Evolutionary conservation across 805 yeast genomes (phyloP).

Genomic region (Lipomyces yamanashiensis): DNA sequence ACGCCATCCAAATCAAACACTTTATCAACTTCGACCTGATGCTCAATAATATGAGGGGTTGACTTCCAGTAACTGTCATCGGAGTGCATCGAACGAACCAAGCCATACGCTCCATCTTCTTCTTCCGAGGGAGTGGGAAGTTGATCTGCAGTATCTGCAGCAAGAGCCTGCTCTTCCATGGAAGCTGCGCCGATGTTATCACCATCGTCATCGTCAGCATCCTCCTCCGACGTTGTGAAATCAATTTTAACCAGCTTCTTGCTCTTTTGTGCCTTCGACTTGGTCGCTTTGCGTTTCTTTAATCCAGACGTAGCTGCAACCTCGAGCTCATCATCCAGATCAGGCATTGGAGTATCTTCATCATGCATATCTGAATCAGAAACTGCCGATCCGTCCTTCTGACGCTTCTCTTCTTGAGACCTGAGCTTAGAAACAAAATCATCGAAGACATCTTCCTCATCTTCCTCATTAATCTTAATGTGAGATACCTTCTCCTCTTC

Average conservation of each 20-base stretch:
- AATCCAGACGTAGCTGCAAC: not conserved
- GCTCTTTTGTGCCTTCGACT: conserved; percentile 2
- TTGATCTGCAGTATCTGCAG: conserved; percentile 8
- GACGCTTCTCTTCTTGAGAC: not conserved
- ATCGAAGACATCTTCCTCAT: conserved; percentile 9
- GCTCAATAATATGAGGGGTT: conserved; percentile 13
- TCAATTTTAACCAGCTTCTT: conserved; percentile 21
- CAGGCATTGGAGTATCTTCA: conserved; percentile 8
- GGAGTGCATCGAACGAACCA: not conserved
- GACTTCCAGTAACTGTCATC: conserved; percentile 33
- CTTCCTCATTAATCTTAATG: conserved; percentile 11
- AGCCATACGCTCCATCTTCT: conserved; percentile 9
- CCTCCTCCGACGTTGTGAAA: conserved; percentile 38
- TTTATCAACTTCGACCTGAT: conserved; percentile 46
- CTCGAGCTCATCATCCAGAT: conserved; percentile 9
- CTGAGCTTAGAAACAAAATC: not conserved
- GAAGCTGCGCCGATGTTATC: not conserved
- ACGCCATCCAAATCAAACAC: conserved; percentile 54
- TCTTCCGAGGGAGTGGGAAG: conserved; percentile 29
- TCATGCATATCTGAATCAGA: conserved; percentile 9
- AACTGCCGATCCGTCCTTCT: not conserved
- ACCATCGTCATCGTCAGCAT: conserved; percentile 37
- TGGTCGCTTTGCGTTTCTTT: conserved; percentile 19
- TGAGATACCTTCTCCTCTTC: conserved; percentile 9
- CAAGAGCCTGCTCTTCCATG: conserved; percentile 3